phyloP scores from a whole-genome alignment of 106 monocot genomes.

The Platanthera guangdongensis region DNA sequence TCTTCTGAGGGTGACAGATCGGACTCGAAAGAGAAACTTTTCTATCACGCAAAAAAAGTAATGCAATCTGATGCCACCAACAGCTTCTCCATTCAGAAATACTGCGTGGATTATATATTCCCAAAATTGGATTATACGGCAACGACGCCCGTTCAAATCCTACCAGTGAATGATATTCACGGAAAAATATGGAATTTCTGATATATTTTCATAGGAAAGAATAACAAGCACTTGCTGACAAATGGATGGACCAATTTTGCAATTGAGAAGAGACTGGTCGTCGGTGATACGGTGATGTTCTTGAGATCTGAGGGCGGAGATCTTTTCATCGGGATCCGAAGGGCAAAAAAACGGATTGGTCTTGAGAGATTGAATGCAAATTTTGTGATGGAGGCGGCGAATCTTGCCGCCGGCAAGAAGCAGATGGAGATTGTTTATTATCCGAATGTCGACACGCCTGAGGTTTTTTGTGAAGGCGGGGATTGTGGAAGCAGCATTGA shows the following conservation, averaged over 20 bases:
- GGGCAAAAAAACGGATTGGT: background rate
- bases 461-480: too few species aligned
- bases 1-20: too few species aligned
- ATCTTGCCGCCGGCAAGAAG: too few species aligned
- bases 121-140: slow-evolving; percentile 28
- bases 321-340: slow-evolving; percentile 35
- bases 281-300: slow-evolving; percentile 55
- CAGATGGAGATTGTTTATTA: too few species aligned
- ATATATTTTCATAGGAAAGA: slow-evolving; percentile 57
- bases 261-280: slow-evolving; percentile 47
- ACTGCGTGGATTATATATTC: slow-evolving; percentile 39
- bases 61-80: slow-evolving; percentile 69
- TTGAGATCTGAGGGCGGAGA: slow-evolving; percentile 10
- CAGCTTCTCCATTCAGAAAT: slow-evolving; percentile 54
- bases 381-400: too few species aligned
- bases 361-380: too few species aligned
- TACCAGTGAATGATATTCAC: slow-evolving; percentile 28
- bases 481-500: too few species aligned
- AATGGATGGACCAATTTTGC: slow-evolving; percentile 72
- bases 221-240: slow-evolving; percentile 48
- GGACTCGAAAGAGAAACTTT: background rate
- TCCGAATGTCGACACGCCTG: too few species aligned
- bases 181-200: slow-evolving; percentile 40
- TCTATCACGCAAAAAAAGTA: slow-evolving; percentile 38
- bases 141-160: slow-evolving; percentile 32